Evolutionary conservation across 2,329 filamentous ascomycete genomes (phyloP), one percentile per base, ranked within the genome.

Genomic region (Fonsecaea erecta): DNA sequence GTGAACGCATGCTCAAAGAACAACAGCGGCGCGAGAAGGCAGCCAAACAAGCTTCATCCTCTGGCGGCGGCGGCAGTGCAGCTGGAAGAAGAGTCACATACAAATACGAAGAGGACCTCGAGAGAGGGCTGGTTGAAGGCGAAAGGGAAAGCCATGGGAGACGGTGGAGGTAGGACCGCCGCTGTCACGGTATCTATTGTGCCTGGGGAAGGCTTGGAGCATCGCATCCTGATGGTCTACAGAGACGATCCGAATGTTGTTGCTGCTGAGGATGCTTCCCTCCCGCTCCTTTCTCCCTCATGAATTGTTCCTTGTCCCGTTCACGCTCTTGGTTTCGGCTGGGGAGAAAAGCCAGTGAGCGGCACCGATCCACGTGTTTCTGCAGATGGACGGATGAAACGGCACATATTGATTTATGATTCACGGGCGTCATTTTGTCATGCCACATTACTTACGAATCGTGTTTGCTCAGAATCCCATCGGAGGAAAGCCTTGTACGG

Each of bases 1-100:
- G 78, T 14, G 90, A 94, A 76, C 81, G 85, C 7, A 79, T 86
- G 62, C 75, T 91, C 48, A 87, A 86, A 68, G 88, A 90, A 73
- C 82, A 84, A 70, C 91, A 95, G 62, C 84, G 82, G 11, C 81
- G 80, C 3, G 90, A 93, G 75, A 69, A 87, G 4, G 81, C 81
- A 7, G 73, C 76, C 68, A 69, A 68, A 28, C 60, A 58, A n/a
- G 59, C 53, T 34, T 40, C 52, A 14, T 81, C 81, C 7, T 72
- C 75, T 69, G 65, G 64, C 11, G 55, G 46, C 32, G 54, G 58
- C 6, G 63, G 52, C 24, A 52, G 52, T 24, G 51, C 43, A 7
- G 53, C 54, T 37, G 63, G 52, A 8, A 46, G 62, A 46, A 75
- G 78, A 57, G 71, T 82, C 63, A 81, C 78, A 63, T 82, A 81